These are phyloP conservation scores for Cladosporium sp. DNA, from an alignment of 2,329 filamentous ascomycete genomes.

Conservation along the genomic window DNA sequence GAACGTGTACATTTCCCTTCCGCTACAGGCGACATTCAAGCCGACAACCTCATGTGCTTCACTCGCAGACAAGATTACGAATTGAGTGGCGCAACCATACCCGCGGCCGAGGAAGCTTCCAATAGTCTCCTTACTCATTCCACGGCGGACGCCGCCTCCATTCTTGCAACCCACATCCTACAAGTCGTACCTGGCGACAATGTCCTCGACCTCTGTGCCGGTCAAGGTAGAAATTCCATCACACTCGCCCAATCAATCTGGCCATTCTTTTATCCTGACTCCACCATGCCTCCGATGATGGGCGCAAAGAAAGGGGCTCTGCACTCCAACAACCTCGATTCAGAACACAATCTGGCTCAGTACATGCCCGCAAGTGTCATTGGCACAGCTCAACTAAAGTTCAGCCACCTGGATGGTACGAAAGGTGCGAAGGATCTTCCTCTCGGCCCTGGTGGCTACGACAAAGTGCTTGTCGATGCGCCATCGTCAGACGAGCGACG, in stretches of 20 bases:
- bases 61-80: background rate
- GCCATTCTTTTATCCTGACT: conserved; percentile 24
- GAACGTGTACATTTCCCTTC: conserved; percentile 10
- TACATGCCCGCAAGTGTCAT: conserved; percentile 29
- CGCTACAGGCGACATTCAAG: conserved; percentile 10
- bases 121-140: conserved; percentile 31
- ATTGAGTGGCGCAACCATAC: conserved; percentile 24
- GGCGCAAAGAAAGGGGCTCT: conserved; percentile 32
- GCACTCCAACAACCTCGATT: conserved; percentile 42
- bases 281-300: conserved; percentile 6
- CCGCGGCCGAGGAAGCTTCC: conserved; percentile 23
- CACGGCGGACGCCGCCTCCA: conserved; percentile 37
- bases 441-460: conserved; percentile 38
- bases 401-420: conserved; percentile 29
- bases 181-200: conserved; percentile 39
- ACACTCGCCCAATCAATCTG: conserved; percentile 38
- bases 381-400: conserved; percentile 19
- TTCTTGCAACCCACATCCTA: conserved; percentile 39
- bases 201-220: conserved; percentile 45
- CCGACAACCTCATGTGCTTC: conserved; percentile 11
- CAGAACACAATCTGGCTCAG: conserved; percentile 34
- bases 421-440: conserved; percentile 29
- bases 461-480: conserved; percentile 44
- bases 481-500: conserved; percentile 46
- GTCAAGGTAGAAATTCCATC: conserved; percentile 41